Percentiles rank a stretch among this genome's conserved stretches.
These are phyloP conservation scores for Penicillium diatomitis DNA, from an alignment of 495 filamentous ascomycete species.

Conservation along the genomic window DNA sequence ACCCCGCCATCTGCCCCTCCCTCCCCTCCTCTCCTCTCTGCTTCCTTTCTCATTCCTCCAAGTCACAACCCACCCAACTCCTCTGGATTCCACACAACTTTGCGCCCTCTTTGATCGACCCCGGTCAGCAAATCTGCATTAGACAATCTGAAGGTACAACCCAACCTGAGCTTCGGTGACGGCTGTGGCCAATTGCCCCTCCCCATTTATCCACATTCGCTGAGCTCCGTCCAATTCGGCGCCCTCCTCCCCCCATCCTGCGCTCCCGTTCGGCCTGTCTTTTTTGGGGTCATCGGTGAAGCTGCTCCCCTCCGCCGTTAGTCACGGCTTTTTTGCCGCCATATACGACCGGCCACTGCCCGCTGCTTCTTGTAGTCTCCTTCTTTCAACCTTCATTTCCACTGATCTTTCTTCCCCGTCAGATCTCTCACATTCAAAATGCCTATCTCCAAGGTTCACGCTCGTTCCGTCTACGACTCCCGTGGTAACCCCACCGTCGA, in stretches of 20 bases:
- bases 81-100: too few species aligned
- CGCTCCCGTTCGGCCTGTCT: slow-evolving; percentile 23
- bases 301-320: slow-evolving; percentile 27
- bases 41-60: background rate
- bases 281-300: slow-evolving; percentile 43
- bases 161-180: slow-evolving; percentile 14
- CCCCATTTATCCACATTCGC: slow-evolving; percentile 1
- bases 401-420: slow-evolving; percentile 14
- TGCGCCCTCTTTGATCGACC: too few species aligned
- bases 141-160: background rate
- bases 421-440: slow-evolving; percentile 47
- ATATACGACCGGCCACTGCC: slow-evolving; percentile 9
- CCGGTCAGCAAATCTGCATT: too few species aligned
- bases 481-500: slow-evolving; percentile 95
- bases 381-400: slow-evolving; percentile 7
- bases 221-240: slow-evolving; percentile 18
- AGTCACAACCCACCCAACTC: background rate
- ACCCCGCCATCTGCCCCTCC: slow-evolving; percentile 16
- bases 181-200: slow-evolving; percentile 16
- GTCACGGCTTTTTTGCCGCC: slow-evolving; percentile 23
- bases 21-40: background rate
- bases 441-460: slow-evolving; percentile 97
- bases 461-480: slow-evolving; percentile 98
- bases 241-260: slow-evolving; percentile 8
- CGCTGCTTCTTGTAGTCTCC: slow-evolving; percentile 14